A percentile compares a stretch with the other conserved stretches of the same genome.
phyloP scores from a whole-genome alignment of 2,329 filamentous ascomycete species.

The Coniella lustricola region DNA sequence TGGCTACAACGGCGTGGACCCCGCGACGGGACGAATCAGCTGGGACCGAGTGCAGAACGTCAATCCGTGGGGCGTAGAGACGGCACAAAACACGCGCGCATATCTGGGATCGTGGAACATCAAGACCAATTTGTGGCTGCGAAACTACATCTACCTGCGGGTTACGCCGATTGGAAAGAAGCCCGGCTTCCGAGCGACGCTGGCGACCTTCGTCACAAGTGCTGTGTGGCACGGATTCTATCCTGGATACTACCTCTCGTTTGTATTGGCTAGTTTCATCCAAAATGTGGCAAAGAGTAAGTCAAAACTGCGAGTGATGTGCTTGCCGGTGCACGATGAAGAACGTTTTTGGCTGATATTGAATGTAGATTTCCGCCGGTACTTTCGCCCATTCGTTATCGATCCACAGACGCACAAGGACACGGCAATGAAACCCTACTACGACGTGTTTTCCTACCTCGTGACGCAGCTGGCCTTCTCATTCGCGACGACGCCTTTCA shows the following conservation, averaged over 20 bases:
- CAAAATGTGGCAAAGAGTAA: constrained; percentile 92
- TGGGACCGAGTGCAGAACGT: constrained; percentile 93
- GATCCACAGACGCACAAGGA: constrained; percentile 65
- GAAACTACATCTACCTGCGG: constrained; percentile 91
- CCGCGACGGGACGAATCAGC: constrained; percentile 72
- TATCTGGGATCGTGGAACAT: constrained; percentile 96
- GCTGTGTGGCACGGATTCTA: constrained; percentile 99
- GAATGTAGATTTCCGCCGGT: constrained; percentile 70
- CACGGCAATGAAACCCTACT: constrained; percentile 70
- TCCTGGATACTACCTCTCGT: constrained; percentile 89
- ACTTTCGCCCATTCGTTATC: constrained; percentile 88
- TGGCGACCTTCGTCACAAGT: constrained; percentile 90
- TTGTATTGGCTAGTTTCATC: constrained; percentile 81
- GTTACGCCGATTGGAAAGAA: constrained; percentile 95
- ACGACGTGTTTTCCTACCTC: constrained; percentile 71
- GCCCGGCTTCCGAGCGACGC: constrained; percentile 86
- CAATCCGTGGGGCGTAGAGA: constrained; percentile 75
- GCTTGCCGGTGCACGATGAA: neutral
- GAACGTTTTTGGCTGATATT: constrained; percentile 10
- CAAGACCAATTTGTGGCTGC: constrained; percentile 94
- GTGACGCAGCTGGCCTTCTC: constrained; percentile 76
- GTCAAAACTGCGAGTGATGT: constrained; percentile 25
- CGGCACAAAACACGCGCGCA: constrained; percentile 85
- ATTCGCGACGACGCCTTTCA: constrained; percentile 78
- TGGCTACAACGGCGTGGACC: constrained; percentile 89